A percentile compares a stretch with the other conserved stretches of the same genome.
phyloP scores from a whole-genome alignment of 2,329 filamentous ascomycete genomes.

The Dothistroma septosporum region DNA sequence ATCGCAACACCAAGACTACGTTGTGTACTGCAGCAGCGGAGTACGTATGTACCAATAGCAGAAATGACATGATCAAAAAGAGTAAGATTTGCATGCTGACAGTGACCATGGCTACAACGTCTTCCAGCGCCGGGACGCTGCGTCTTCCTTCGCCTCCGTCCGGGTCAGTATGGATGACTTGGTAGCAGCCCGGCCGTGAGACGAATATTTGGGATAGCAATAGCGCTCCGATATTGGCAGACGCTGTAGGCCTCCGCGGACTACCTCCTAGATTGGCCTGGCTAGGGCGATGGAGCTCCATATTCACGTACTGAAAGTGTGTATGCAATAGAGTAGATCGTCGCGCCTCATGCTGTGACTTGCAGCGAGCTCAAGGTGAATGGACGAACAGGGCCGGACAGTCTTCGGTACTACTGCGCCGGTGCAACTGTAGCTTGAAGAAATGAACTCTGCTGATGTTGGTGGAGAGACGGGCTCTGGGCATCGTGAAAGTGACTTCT shows the following conservation, averaged over 20 bases:
- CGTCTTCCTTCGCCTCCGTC: too few relatives aligned
- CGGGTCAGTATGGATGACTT: too few relatives aligned
- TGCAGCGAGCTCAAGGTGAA: not conserved
- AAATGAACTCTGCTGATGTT: not conserved
- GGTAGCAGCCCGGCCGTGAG: too few relatives aligned
- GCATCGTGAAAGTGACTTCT: not conserved
- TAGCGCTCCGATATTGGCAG: too few relatives aligned
- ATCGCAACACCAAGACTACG: not conserved
- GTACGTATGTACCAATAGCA: conserved; percentile 9
- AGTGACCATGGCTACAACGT: not conserved
- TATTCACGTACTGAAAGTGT: not conserved
- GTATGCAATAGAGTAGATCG: not conserved
- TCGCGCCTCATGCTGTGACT: not conserved
- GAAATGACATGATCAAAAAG: not conserved
- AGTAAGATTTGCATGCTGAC: not conserved
- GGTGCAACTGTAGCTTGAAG: not conserved
- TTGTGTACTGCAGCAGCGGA: conserved; percentile 1
- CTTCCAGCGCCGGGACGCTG: too few relatives aligned
- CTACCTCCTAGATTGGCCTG: not conserved
- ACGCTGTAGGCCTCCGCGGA: not conserved
- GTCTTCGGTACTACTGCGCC: not conserved
- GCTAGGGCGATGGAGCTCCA: not conserved
- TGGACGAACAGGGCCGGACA: not conserved
- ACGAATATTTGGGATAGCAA: too few relatives aligned
- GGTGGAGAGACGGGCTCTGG: not conserved